Base-by-base conservation (phyloP, 768 basidiomycete species). In the Tephrocybe sp. region DNA sequence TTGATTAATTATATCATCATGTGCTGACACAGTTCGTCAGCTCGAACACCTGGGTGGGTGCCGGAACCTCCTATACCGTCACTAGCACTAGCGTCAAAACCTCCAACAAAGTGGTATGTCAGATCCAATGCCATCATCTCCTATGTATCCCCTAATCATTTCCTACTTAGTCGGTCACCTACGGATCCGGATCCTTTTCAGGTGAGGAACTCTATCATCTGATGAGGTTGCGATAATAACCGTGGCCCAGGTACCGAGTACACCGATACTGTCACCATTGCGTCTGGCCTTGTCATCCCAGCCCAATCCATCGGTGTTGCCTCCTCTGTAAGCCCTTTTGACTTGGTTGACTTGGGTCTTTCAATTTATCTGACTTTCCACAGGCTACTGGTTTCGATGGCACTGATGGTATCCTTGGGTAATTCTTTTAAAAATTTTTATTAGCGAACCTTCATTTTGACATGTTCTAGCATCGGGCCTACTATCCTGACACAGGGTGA, bases 21-120 rank as follows among this genome's bases (percentile, higher is more conserved):
- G n/a, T n/a, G n/a, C 49, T 37, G 14, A 50, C 4, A 11, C 15
- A 41, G 11, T 15, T 36, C 2, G 1, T 23, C 32, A 84, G 82
- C 65, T 84, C 85, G 14, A 86, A 85, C 68, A 86, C 84, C 20
- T 87, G 85, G 84, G 70, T 88, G 37, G 84, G 85, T 21, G 82
- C 85, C 21, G 55, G 21, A 10, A 68, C 61, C 17, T 10, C 65
- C 1, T 87, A 83, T 58, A 61, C 59, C 17, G 50, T 53, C 51
- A 85, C 85, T 5, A 70, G 69, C 50, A 78, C 82, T 26, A 83
- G 79, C 47, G 59, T 26, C 6, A 48, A 71, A 54, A 85, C 82
- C 14, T 58, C 62, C 28, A 57, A 80, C 52, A 24, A 58, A 32
- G 81, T 87, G 56, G 82, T 80, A 68, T 56, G 78, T 66, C 26